These are phyloP conservation scores for Parachlorella kessleri DNA, from an alignment of 139 green algal genomes.

Conservation along the genomic window DNA sequence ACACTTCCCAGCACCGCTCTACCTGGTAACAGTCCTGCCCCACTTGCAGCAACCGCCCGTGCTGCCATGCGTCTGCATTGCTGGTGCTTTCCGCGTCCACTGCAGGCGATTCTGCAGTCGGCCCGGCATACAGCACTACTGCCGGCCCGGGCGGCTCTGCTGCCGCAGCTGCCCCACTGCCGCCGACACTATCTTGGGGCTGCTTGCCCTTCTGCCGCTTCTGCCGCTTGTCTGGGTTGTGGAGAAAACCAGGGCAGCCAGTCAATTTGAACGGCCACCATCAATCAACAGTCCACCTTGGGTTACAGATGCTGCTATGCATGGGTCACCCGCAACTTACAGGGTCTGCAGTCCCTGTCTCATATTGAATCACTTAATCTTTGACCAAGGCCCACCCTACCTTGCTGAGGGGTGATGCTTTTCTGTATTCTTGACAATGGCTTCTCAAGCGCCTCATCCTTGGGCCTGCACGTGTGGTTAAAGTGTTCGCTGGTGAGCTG, in stretches of 20 bases:
- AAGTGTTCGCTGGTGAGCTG: too few relatives aligned
- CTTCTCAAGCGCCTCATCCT: conserved; percentile 71
- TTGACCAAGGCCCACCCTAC: too few relatives aligned
- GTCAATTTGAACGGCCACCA: too few relatives aligned
- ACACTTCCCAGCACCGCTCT: neutral
- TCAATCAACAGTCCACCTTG: too few relatives aligned
- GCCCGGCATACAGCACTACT: conserved; percentile 30
- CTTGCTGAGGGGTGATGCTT: conserved; percentile 33
- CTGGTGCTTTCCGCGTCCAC: conserved; percentile 39
- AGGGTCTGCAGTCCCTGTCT: too few relatives aligned
- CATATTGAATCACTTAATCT: too few relatives aligned
- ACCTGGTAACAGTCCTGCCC: conserved; percentile 39
- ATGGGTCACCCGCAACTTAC: too few relatives aligned
- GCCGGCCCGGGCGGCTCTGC: neutral
- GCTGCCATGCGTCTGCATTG: conserved; percentile 74
- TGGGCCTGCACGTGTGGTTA: conserved; percentile 52
- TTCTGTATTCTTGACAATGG: conserved; percentile 61
- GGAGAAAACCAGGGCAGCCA: too few relatives aligned
- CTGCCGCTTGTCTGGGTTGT: conserved; percentile 52
- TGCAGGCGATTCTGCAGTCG: conserved; percentile 14
- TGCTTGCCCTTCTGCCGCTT: conserved; percentile 17
- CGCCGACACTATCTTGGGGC: neutral
- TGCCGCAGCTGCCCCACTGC: neutral
- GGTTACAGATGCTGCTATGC: too few relatives aligned
- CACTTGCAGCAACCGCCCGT: conserved; percentile 59